Base-by-base conservation (phyloP, 257 asterid genomes). In the Solanum commersonii region DNA sequence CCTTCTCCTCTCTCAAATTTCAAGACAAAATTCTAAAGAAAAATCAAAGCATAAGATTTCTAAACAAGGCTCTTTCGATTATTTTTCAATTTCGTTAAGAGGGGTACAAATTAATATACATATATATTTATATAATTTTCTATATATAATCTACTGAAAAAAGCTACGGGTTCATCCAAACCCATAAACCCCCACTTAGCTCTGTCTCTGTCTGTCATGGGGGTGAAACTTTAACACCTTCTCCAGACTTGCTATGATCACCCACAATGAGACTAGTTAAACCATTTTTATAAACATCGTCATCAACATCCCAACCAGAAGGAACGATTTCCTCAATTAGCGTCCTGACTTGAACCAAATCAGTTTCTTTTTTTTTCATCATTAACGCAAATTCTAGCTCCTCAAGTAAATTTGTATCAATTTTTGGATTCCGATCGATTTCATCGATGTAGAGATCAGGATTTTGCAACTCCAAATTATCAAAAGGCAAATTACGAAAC, bases 361-460 rank as follows among this genome's bases (percentile, higher is more conserved):
- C 42, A 2, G 23, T 82, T 84, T 3, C 46, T 60, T 10, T 68
- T 88, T 70, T 42, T 38, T 31, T 33, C 35, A 2, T 13, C 11
- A 20, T 1, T 29, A 15, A 37, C 11, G 25, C 15, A 20, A 72
- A 11, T 27, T 70, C 88, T 9, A 88, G 20, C 33, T 37, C 89
- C 13, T 12, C 18, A 9, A 29, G 25, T 25, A 84, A 63, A 9
- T 84, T 37, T 8, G 37, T 7, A 16, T 81, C 89, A 22, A 31
- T 44, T 44, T 42, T 18, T 3, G 81, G 56, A 33, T 90, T 86
- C 88, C 89, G 86, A 18, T 73, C 83, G 8, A 87, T 86, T 46
- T 87, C 89, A 40, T 86, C 92, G 3, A 90, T 77, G 63, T 87
- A 89, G n/a, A 78, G 38, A 82, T 87, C 87, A 63, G 84, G 84